phyloP scores from a whole-genome alignment of 129 eudicot genomes.

The Flaveria robusta region DNA sequence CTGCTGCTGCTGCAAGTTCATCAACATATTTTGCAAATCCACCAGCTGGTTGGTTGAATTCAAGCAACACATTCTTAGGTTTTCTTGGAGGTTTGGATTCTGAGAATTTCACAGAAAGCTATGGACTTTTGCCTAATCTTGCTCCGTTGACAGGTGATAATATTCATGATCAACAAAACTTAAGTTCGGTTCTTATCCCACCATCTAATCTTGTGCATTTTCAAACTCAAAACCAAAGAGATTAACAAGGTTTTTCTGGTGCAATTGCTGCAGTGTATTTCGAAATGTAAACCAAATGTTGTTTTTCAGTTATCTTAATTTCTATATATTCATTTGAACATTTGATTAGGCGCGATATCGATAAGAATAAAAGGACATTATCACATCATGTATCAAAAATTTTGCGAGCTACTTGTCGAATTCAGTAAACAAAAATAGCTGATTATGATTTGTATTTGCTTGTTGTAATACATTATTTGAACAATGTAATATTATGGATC shows the following conservation, averaged over 20 bases:
- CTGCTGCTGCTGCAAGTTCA: background rate
- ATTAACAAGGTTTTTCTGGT: constrained; percentile 23
- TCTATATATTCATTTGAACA: constrained; percentile 13
- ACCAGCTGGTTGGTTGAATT: constrained; percentile 39
- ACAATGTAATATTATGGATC: background rate
- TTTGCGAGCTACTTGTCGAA: background rate
- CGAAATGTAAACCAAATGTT: constrained; percentile 12
- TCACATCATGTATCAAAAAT: constrained; percentile 1
- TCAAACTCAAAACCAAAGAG: constrained; percentile 35
- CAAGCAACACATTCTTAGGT: constrained; percentile 35
- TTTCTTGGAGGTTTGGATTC: constrained; percentile 44
- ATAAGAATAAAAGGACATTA: constrained; percentile 11
- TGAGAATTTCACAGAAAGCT: constrained; percentile 30
- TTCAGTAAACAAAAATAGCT: constrained; percentile 16
- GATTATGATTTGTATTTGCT: constrained; percentile 10
- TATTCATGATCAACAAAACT: constrained; percentile 34
- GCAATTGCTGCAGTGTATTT: constrained; percentile 19
- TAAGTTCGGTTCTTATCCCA: constrained; percentile 24
- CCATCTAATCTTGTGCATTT: constrained; percentile 31
- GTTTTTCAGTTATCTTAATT: background rate
- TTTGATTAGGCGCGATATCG: background rate
- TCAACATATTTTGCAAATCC: constrained; percentile 26
- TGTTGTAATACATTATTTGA: constrained; percentile 25
- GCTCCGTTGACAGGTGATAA: constrained; percentile 34
- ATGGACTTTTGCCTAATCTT: constrained; percentile 27